Evolutionary conservation across 768 basidiomycete genomes (phyloP).

Genomic region (Podaxis sp.): DNA sequence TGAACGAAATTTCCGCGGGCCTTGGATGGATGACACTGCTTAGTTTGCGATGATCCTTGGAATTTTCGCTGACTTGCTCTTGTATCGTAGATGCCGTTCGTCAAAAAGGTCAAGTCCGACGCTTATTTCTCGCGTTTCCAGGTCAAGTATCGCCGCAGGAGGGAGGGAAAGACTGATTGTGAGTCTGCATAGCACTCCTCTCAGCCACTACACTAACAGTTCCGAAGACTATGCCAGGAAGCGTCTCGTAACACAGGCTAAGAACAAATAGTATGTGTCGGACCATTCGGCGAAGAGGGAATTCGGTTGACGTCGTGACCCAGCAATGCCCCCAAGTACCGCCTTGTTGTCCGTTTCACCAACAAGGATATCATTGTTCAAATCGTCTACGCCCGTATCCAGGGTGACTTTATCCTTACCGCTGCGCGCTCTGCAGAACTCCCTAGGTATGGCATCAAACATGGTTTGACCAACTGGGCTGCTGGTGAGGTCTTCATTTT

Average conservation of each 20-base stretch:
- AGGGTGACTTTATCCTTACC: conserved; percentile 92
- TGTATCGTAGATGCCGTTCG: conserved; percentile 77
- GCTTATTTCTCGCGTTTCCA: conserved; percentile 99
- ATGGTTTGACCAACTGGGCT: conserved; percentile 98
- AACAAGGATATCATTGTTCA: conserved; percentile 96
- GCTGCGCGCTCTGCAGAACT: conserved; percentile 90
- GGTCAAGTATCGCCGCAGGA: conserved; percentile 95
- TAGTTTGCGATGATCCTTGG: conserved; percentile 27
- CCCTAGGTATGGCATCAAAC: conserved; percentile 93
- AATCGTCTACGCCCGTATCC: conserved; percentile 94
- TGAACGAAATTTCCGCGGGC: neutral
- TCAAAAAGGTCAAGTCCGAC: conserved; percentile 93
- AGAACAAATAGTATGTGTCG: conserved; percentile 90
- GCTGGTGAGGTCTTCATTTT: conserved; percentile 53
- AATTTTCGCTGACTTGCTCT: conserved; percentile 7
- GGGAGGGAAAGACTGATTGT: conserved; percentile 99
- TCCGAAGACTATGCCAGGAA: conserved; percentile 91
- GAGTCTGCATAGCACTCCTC: conserved; percentile 22
- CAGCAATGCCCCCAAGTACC: conserved; percentile 96
- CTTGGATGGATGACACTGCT: conserved; percentile 30
- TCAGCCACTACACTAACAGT: conserved; percentile 3
- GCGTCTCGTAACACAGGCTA: conserved; percentile 94
- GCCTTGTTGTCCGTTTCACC: conserved; percentile 97
- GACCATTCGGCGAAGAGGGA: neutral
- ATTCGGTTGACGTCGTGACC: neutral